Percentiles rank a stretch among this genome's conserved stretches.
phyloP scores from a whole-genome alignment of 1,139 yeast species.

The Yamadazyma spencermartinsiae region DNA sequence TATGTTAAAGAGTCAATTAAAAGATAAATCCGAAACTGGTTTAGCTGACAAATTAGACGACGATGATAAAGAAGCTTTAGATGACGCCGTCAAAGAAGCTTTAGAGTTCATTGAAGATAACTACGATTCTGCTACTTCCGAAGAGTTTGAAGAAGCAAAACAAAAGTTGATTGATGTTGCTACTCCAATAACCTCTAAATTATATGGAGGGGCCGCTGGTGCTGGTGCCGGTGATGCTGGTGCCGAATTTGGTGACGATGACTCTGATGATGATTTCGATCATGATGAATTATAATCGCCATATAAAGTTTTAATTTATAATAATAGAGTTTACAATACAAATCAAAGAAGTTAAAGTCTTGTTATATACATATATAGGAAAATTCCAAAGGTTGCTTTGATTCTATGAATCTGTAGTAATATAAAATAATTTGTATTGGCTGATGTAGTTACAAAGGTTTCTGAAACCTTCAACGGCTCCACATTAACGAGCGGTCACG shows the following conservation, averaged over 20 bases:
- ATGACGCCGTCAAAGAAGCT: conserved; percentile 86
- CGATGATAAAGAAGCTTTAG: conserved; percentile 88
- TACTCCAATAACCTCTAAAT: conserved; percentile 88
- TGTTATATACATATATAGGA: too few species aligned
- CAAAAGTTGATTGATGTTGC: conserved; percentile 83
- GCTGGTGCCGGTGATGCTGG: conserved; percentile 40
- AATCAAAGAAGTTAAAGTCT: neutral
- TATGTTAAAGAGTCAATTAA: conserved; percentile 54
- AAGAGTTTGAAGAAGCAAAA: conserved; percentile 92
- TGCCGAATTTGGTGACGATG: conserved; percentile 54
- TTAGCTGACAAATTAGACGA: conserved; percentile 79
- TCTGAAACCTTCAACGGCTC: too few species aligned
- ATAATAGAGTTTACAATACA: neutral
- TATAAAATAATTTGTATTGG: too few species aligned
- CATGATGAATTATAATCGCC: conserved; percentile 46
- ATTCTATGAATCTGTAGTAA: too few species aligned
- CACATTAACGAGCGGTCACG: too few species aligned
- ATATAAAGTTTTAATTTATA: conserved; percentile 1
- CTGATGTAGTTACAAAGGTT: too few species aligned
- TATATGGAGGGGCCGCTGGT: conserved; percentile 62
- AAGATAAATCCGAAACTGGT: conserved; percentile 60
- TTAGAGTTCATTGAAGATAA: conserved; percentile 89
- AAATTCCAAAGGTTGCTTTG: too few species aligned
- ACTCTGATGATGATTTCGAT: conserved; percentile 66
- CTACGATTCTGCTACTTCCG: conserved; percentile 82